Evolutionary conservation across 2,329 filamentous ascomycete genomes (phyloP).

Genomic region (Mariannaea sp.): DNA sequence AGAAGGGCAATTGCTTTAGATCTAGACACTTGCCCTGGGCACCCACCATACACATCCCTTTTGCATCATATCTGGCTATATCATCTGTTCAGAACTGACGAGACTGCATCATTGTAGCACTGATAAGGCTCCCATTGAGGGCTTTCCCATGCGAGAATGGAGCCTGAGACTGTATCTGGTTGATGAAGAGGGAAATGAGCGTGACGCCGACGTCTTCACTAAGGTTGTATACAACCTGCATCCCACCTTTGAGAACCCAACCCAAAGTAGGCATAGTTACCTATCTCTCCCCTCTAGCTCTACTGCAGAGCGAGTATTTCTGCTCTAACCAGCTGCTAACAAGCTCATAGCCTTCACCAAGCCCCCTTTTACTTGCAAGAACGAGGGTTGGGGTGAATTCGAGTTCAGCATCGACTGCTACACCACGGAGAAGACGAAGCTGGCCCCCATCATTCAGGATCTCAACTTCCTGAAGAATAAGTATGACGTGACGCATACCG

Average conservation of each 20-base stretch:
- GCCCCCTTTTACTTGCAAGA: constrained; percentile 85
- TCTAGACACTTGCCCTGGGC: too few species aligned
- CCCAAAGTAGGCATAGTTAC: constrained; percentile 69
- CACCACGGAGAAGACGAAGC: constrained; percentile 85
- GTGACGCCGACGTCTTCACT: constrained; percentile 83
- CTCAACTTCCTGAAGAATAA: constrained; percentile 83
- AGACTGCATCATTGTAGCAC: constrained; percentile 49
- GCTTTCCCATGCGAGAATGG: constrained; percentile 93
- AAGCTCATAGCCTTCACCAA: constrained; percentile 71
- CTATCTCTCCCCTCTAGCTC: too few species aligned
- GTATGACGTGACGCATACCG: constrained; percentile 81
- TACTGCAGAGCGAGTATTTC: too few species aligned
- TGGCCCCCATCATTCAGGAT: constrained; percentile 76
- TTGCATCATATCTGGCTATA: background rate
- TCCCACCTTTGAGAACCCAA: constrained; percentile 86
- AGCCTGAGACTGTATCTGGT: constrained; percentile 83
- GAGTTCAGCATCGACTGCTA: constrained; percentile 88
- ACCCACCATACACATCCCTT: constrained; percentile 1
- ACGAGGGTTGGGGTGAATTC: constrained; percentile 99
- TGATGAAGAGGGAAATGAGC: constrained; percentile 83
- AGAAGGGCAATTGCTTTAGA: too few species aligned
- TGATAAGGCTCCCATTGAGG: constrained; percentile 79
- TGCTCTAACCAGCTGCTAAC: constrained; percentile 27
- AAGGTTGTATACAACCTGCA: constrained; percentile 94
- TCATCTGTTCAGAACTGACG: constrained; percentile 10